Evolutionary conservation across 192 early-diverging fungal species (phyloP).

Genomic region (Coemansia sp.): DNA sequence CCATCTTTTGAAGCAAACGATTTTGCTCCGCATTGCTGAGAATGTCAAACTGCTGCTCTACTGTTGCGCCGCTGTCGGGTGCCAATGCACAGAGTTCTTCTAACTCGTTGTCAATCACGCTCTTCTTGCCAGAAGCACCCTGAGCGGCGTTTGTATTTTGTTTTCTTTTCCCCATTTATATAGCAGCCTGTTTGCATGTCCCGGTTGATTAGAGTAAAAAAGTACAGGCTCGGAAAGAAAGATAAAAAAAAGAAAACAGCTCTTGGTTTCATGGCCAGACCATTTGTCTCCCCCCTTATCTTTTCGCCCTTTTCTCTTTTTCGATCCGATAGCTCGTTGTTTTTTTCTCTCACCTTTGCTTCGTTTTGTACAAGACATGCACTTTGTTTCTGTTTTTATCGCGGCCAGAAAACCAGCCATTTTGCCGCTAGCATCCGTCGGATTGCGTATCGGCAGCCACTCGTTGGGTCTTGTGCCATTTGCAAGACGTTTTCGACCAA

Average conservation of each 20-base stretch:
- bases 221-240: neutral
- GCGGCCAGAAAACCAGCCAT: neutral
- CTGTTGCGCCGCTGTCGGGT: constrained; percentile 14
- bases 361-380: neutral
- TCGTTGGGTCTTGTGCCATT: neutral
- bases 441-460: neutral
- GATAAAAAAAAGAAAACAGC: neutral
- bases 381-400: neutral
- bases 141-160: neutral
- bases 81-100: constrained; percentile 19
- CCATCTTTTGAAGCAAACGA: constrained; percentile 30
- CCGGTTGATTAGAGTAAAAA: neutral
- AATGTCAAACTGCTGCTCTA: constrained; percentile 32
- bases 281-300: no score
- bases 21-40: constrained; percentile 31
- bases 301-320: neutral
- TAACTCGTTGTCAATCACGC: constrained; percentile 12
- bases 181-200: neutral
- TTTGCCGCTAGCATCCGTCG: neutral
- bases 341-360: neutral
- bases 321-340: neutral
- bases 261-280: neutral
- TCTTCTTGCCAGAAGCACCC: neutral
- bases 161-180: neutral
- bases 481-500: neutral